Base-by-base conservation (phyloP, 2,329 filamentous ascomycete genomes). In the Cadophora sp. region DNA sequence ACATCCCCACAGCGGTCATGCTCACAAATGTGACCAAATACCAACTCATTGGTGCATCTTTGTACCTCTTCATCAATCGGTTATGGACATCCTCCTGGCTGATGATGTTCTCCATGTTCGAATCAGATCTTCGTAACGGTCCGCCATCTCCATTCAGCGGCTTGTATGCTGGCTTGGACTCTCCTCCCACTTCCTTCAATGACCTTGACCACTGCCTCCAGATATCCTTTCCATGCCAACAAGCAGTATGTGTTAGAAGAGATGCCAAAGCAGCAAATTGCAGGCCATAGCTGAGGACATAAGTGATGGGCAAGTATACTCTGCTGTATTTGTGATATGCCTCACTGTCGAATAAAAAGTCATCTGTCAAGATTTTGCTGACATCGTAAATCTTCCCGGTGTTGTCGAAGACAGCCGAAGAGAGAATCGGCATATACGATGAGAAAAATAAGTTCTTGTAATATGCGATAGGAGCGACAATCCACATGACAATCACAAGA, bases 181-280 rank as follows among this genome's bases (percentile, higher is more conserved):
- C 83, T 47, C 80, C 84, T 48, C 83, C 83, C 45, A 83, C 88
- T 76, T 93, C 91, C 51, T 85, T 83, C 70, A 92, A 81, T 0
- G 91, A 91, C 69, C 85, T 84, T 72, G 85, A 89, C 85, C 91
- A 93, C 72, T 94, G 92, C 48, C 83, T 87, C 87, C 87, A 90
- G 22, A 96, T 95, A 75, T 96, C 93, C 71, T 85, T 87, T 16
- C 93, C 93, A 74, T 96, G 92, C 92, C 93, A 96, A 75, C 93
- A 92, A 24, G 86, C 82, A 0, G 93, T 96, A 76, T 96, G 93
- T 0, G 92, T 93, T 20, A 97, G 81, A 14, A 96, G 82, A 1
- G 92, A 91, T 27, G 92, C 90, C 22, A 97, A 82, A 1, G 91
- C 91, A 14, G 93, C 93, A 76, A 97, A 96, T 74, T 96, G 93